phyloP scores from a whole-genome alignment of 129 eudicot genomes.

The Oenanthe sinensis region DNA sequence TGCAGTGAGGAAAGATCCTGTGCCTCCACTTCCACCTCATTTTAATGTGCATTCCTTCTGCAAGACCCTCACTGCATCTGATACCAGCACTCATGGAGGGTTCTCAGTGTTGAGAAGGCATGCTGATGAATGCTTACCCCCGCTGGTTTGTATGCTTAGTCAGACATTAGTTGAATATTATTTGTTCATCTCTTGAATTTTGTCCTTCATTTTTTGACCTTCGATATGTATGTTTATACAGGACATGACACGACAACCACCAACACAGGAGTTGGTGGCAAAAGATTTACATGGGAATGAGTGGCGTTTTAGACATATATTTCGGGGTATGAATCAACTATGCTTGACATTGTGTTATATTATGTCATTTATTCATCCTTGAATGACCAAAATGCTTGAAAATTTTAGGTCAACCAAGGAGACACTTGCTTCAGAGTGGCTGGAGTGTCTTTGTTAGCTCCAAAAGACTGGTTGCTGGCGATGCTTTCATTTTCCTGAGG shows the following conservation, averaged over 20 bases:
- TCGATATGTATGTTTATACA: not conserved
- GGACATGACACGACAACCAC: constrained; percentile 91
- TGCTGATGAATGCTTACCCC: not conserved
- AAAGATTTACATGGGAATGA: constrained; percentile 83
- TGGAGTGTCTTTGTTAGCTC: constrained; percentile 98
- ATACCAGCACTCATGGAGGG: not conserved
- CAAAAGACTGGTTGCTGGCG: constrained; percentile 88
- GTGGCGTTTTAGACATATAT: constrained; percentile 93
- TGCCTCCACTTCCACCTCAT: not conserved
- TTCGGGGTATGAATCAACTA: constrained; percentile 51
- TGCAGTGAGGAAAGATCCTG: not conserved
- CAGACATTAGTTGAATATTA: not conserved
- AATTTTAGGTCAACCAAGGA: not conserved
- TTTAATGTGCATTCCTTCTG: not conserved
- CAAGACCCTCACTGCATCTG: not conserved
- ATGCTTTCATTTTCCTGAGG: constrained; percentile 91
- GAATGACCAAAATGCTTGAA: not conserved
- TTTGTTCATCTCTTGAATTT: not conserved
- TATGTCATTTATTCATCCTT: not conserved
- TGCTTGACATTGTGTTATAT: not conserved
- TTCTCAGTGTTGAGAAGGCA: not conserved
- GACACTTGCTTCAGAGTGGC: constrained; percentile 16
- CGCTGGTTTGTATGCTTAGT: constrained; percentile 4
- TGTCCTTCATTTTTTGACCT: not conserved
- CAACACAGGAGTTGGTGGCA: constrained; percentile 90